Evolutionary conservation across 1,284 basidiomycete genomes (phyloP).

Genomic region (Dichomitus squalens): DNA sequence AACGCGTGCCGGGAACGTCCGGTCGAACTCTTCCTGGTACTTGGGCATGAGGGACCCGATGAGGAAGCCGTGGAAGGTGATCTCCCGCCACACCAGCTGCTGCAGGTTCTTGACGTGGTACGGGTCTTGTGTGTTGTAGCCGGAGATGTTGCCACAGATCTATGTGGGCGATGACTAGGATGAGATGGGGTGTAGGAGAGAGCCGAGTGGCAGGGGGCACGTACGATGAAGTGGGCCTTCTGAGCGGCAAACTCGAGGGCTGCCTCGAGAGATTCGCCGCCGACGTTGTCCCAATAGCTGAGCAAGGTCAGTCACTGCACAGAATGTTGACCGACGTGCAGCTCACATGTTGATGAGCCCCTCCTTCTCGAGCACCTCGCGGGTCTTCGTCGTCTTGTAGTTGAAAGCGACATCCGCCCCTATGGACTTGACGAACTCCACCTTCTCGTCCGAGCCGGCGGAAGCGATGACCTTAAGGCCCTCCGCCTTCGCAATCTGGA

Average conservation of each 20-base stretch:
- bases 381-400: slow-evolving; percentile 61
- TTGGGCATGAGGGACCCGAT: slow-evolving; percentile 43
- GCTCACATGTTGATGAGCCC: slow-evolving; percentile 54
- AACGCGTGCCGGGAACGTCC: slow-evolving; percentile 49
- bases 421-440: slow-evolving; percentile 57
- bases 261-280: slow-evolving; percentile 64
- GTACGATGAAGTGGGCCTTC: slow-evolving; percentile 55
- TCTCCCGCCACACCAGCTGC: slow-evolving; percentile 50
- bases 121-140: slow-evolving; percentile 31
- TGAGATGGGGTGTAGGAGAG: neutral
- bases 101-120: slow-evolving; percentile 34
- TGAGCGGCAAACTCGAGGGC: slow-evolving; percentile 51
- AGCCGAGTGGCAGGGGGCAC: slow-evolving; percentile 27
- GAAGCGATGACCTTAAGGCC: slow-evolving; percentile 74
- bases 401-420: slow-evolving; percentile 74
- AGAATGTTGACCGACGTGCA: too few species aligned
- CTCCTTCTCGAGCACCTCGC: slow-evolving; percentile 54
- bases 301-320: neutral
- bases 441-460: slow-evolving; percentile 72
- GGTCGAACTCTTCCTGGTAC: slow-evolving; percentile 49
- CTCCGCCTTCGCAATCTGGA: slow-evolving; percentile 65
- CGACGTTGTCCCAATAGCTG: slow-evolving; percentile 59
- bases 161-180: slow-evolving; percentile 36
- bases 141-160: slow-evolving; percentile 35
- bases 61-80: slow-evolving; percentile 65